Evolutionary conservation across 352 stramenopile species (phyloP).

Genomic region (Phytophthora pinifolia): DNA sequence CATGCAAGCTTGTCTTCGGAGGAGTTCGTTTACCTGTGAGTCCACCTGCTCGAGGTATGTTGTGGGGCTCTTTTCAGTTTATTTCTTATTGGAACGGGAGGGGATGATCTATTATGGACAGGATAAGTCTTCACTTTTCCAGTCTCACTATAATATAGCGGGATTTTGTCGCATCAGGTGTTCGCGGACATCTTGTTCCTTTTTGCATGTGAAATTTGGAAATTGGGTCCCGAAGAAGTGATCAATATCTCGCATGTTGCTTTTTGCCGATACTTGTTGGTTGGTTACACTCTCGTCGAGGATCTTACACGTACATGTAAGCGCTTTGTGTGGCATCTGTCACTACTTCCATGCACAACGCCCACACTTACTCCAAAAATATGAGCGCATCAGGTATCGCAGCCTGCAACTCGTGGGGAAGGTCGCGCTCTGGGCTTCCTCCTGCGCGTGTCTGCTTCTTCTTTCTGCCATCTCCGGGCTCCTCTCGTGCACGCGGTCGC

Average conservation of each 20-base stretch:
- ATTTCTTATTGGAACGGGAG: conserved; percentile 33
- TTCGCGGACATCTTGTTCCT: neutral
- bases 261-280: conserved; percentile 13
- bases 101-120: conserved; percentile 33
- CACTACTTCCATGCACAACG: conserved; percentile 14
- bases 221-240: too few relatives aligned
- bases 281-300: conserved; percentile 11
- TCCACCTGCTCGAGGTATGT: conserved; percentile 1
- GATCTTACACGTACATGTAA: conserved; percentile 3
- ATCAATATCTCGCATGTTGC: conserved; percentile 10
- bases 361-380: conserved; percentile 21
- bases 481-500: conserved; percentile 4
- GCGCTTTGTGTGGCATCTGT: too few relatives aligned
- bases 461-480: conserved; percentile 2
- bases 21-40: neutral
- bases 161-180: conserved; percentile 17
- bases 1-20: conserved; percentile 9
- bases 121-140: conserved; percentile 18
- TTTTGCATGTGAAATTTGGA: too few relatives aligned
- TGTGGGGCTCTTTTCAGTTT: conserved; percentile 15
- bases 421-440: conserved; percentile 12
- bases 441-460: neutral
- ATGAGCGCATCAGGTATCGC: conserved; percentile 7
- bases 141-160: conserved; percentile 34
- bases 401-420: conserved; percentile 6